Evolutionary conservation across 768 basidiomycete species (phyloP).

Genomic region (Mycena alexandri): DNA sequence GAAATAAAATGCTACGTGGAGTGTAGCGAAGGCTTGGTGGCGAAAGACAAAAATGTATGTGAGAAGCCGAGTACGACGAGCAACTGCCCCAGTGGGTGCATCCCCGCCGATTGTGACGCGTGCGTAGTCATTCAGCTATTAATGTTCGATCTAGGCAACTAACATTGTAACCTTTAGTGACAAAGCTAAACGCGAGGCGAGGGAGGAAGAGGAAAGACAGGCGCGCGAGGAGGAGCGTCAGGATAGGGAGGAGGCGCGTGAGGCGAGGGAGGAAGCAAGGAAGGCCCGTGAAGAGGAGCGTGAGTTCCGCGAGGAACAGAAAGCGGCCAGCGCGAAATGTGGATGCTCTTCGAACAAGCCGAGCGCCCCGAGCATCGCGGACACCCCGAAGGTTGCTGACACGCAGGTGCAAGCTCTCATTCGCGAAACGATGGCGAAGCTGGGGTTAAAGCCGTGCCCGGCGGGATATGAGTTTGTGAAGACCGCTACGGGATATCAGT

Average conservation of each 20-base stretch:
- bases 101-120: neutral
- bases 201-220: neutral
- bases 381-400: conserved; percentile 8
- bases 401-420: neutral
- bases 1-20: neutral
- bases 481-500: conserved; percentile 9
- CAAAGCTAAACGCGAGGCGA: neutral
- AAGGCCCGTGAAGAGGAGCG: conserved; percentile 8
- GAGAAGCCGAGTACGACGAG: neutral
- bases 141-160: neutral
- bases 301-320: conserved; percentile 7
- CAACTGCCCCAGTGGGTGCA: neutral
- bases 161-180: neutral
- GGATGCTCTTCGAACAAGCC: neutral
- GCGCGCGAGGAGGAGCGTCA: conserved; percentile 2
- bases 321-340: neutral
- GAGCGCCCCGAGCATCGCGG: neutral
- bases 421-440: neutral
- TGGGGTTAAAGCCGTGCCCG: neutral
- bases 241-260: conserved; percentile 5
- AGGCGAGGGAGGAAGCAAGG: neutral
- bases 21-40: neutral
- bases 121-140: neutral
- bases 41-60: conserved; percentile 1
- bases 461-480: neutral